Base-by-base conservation (phyloP, 805 yeast genomes). In the Starmerella scarabaei region DNA sequence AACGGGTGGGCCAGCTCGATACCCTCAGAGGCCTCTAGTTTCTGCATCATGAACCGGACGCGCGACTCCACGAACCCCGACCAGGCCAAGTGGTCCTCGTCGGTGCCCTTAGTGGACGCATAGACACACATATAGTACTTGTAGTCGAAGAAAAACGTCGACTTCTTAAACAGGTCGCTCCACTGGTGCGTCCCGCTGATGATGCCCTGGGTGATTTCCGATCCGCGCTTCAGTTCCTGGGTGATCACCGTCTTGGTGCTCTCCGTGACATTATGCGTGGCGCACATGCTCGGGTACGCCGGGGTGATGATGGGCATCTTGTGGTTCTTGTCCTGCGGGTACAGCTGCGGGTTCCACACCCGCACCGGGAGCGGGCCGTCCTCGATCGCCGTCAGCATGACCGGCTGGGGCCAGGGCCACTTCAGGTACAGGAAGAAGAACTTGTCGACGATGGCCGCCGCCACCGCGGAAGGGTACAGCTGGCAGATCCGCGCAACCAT, bases 331-430 rank as follows among this genome's bases (percentile, higher is more conserved):
- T 91, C 98, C 52, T 76, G 83, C 1, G 91, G 79, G 56, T 91
- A 91, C 3, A 88, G 62, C 47, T 80, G 72, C 15, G 98, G 98
- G 58, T 91, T 91, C 98, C 98, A 91, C 7, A 91, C 91, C 45
- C 94, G 71, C 1, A 86, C 96, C 52, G 86, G 96, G 33, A 91
- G 63, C 0, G 97, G 97, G 1, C 98, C 97, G 62, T 88, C 97
- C 57, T 91, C 98, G 47, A 91, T 91, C 14, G 76, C 91, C 55
- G 84, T 86, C 41, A 91, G 66, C 29, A 91, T 65, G 1, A 91
- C 97, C 0, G 98, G 98, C 60, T 88, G 96, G 1, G 98, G 98
- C 98, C 98, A 91, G 53, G 74, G 76, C 98, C 98, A 91, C 57
- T 83, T 74, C 1, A 84, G 63, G 51, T 83, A 72, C 46, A 91